Conservation (phyloP, 1,139 yeast genomes). For the Arxiozyma slooffiae region DNA sequence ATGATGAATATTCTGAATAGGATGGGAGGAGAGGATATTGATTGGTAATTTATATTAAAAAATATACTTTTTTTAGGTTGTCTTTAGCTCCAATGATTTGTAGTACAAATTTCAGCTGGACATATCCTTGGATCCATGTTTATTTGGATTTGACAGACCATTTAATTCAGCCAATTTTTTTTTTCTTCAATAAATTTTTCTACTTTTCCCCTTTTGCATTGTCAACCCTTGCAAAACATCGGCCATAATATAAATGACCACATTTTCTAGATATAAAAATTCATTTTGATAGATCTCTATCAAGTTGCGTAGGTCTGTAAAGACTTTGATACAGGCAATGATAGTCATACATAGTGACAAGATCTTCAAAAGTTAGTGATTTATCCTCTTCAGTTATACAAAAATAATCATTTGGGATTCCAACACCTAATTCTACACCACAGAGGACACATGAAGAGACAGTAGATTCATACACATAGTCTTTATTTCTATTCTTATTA, state of each 20-base stretch:
- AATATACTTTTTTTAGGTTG: constrained; percentile 26
- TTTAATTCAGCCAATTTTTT: constrained; percentile 15
- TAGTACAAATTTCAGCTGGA: constrained; percentile 24
- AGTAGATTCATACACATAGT: constrained; percentile 19
- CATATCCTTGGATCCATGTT: constrained; percentile 29
- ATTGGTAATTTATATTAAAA: constrained; percentile 10
- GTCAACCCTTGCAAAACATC: constrained; percentile 46
- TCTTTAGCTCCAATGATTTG: constrained; percentile 21
- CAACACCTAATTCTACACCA: constrained; percentile 60
- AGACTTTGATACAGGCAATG: constrained; percentile 60
- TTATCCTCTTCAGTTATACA: constrained; percentile 22
- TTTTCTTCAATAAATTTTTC: constrained; percentile 18
- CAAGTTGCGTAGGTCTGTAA: constrained; percentile 42
- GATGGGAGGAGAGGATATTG: background rate
- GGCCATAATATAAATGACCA: constrained; percentile 83
- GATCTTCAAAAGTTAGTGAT: constrained; percentile 21
- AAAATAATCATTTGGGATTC: constrained; percentile 47
- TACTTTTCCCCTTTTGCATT: constrained; percentile 21
- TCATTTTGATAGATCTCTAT: constrained; percentile 54
- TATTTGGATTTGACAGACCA: constrained; percentile 31
- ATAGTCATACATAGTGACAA: constrained; percentile 31
- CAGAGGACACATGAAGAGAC: constrained; percentile 57
- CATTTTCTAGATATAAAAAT: constrained; percentile 54
- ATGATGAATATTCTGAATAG: no score
- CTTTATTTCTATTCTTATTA: no score